These are phyloP conservation scores for Parascedosporium putredinis DNA, from an alignment of 2,329 filamentous ascomycete species.

Conservation along the genomic window DNA sequence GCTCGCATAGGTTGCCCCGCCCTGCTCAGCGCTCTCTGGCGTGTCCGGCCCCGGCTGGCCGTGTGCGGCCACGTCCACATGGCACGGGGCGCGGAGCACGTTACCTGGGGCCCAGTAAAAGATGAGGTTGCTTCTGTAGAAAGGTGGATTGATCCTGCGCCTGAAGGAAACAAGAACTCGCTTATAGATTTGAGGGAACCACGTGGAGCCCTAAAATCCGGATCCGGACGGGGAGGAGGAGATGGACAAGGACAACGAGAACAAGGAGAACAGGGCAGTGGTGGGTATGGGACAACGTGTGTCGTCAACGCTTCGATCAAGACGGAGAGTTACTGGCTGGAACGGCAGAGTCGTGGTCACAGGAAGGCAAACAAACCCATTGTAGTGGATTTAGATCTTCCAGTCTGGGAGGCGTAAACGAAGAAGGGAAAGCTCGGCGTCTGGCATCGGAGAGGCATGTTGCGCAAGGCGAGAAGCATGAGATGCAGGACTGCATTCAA, in stretches of 20 bases:
- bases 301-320: slow-evolving; percentile 72
- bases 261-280: slow-evolving; percentile 27
- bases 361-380: slow-evolving; percentile 62
- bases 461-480: background rate
- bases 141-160: slow-evolving; percentile 51
- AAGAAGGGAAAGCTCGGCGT: too few relatives aligned
- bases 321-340: slow-evolving; percentile 46
- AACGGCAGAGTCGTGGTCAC: slow-evolving; percentile 39
- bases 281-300: slow-evolving; percentile 47
- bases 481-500: background rate
- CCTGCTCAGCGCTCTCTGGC: slow-evolving; percentile 45
- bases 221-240: too few relatives aligned
- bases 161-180: slow-evolving; percentile 45
- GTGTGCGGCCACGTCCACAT: slow-evolving; percentile 67
- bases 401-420: slow-evolving; percentile 33
- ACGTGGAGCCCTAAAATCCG: slow-evolving; percentile 25
- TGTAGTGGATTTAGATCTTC: slow-evolving; percentile 71
- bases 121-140: slow-evolving; percentile 30
- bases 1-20: slow-evolving; percentile 47
- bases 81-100: slow-evolving; percentile 50
- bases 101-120: slow-evolving; percentile 47
- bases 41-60: slow-evolving; percentile 51
- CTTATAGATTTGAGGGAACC: slow-evolving; percentile 49
- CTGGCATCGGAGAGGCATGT: too few relatives aligned
- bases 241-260: too few relatives aligned